Percentiles rank a stretch among this genome's conserved stretches.
Conservation (phyloP, 176 grass and related monocot genomes). For the Olyra latifolia region DNA sequence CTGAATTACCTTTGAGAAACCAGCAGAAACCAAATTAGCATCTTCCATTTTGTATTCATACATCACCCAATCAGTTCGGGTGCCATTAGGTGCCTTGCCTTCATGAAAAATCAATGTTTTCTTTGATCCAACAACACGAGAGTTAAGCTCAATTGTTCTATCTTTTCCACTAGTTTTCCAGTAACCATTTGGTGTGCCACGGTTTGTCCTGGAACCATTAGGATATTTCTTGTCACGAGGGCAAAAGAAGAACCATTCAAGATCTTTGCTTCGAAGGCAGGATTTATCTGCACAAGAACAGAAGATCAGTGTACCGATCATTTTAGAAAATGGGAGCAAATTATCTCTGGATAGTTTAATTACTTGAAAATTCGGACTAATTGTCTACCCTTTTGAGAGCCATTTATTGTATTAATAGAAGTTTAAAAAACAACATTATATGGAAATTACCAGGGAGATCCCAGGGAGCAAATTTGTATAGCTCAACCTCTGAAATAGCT, state of each 20-base stretch:
- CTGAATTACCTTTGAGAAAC: constrained; percentile 64
- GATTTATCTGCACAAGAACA: constrained; percentile 60
- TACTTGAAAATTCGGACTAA: not conserved
- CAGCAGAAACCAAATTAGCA: constrained; percentile 42
- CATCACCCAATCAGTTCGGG: constrained; percentile 94
- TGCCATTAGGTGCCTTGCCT: constrained; percentile 78
- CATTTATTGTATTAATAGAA: not conserved
- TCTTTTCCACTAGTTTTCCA: constrained; percentile 98
- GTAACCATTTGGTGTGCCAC: constrained; percentile 80
- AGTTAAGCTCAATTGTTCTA: constrained; percentile 61
- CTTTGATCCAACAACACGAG: constrained; percentile 65
- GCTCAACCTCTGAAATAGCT: constrained; percentile 70
- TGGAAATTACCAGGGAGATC: constrained; percentile 75
- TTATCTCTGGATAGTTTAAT: not conserved
- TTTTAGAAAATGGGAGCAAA: not conserved
- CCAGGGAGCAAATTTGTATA: constrained; percentile 95
- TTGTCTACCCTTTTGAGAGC: not conserved
- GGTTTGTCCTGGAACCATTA: constrained; percentile 72
- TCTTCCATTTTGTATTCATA: constrained; percentile 87
- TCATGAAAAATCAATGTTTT: constrained; percentile 90
- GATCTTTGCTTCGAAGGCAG: constrained; percentile 64
- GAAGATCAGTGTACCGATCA: not conserved
- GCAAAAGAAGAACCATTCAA: constrained; percentile 96
- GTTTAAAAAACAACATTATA: not conserved
- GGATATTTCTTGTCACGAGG: constrained; percentile 82